Evolutionary conservation across 2,329 filamentous ascomycete species (phyloP), one percentile per base, ranked within the genome.

Genomic region (Hymenotorrendiella dingleyae): DNA sequence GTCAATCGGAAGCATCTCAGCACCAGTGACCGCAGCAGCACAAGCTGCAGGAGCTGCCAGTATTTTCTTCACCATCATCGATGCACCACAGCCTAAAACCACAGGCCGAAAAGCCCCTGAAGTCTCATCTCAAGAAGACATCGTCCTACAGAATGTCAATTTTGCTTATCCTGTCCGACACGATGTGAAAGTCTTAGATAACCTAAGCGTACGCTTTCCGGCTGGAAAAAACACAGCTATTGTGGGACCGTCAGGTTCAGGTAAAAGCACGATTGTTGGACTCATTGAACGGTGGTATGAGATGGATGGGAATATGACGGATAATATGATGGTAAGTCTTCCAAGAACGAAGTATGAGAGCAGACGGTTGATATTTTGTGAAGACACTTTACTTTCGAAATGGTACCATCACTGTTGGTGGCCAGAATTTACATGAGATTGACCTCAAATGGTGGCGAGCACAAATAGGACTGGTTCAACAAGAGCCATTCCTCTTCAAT

Each of bases 401-500:
- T 17, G 53, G 53, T 6, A 49, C 19, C 5, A 53, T 55, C 21
- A 48, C 43, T 6, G 40, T 49, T 10, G 50, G 52, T 9, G 48
- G 42, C 11, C 35, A 22, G 27, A 51, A 47, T 10, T 27, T 55
- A 11, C 45, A 52, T 19, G 46, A 49, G 7, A 46, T 47, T 10
- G 70, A 84, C 27, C 53, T 83, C 16, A 80, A 77, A 47, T 86
- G 72, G 72, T 67, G 64, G 64, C 55, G 73, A 26, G 68, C 68
- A 0, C 69, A 76, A 48, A 81, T 84, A 42, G 76, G 78, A 0
- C 65, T 84, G 3, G 80, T 84, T 3, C 77, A 81, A 46, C 80
- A 84, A 52, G 79, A 84, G 43, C 78, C 78, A 0, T 78, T 80
- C 42, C 63, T 83, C 1, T 84, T 84, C 62, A 80, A 81, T 53